A percentile compares a stretch with the other conserved stretches of the same genome.
These are phyloP conservation scores for Mastigamoeba balamuthi DNA, from an alignment of 78 protist genomes.

Conservation along the genomic window DNA sequence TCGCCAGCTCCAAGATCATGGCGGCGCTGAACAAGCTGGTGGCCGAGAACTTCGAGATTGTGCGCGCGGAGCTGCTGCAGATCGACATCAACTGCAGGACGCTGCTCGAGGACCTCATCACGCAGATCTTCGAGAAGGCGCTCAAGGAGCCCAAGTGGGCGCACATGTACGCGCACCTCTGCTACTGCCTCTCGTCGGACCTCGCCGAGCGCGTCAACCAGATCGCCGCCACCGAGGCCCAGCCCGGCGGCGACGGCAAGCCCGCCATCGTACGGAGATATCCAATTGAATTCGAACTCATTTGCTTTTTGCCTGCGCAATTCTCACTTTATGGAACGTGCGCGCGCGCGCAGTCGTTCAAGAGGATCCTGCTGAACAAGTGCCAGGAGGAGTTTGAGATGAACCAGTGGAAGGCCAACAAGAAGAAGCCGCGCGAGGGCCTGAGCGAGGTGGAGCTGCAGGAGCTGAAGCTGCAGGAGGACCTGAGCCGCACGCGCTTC, in stretches of 20 bases:
- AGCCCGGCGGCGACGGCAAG: too few relatives aligned
- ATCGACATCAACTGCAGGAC: background rate
- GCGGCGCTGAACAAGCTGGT: background rate
- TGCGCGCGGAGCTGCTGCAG: background rate
- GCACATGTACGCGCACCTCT: conserved; percentile 8
- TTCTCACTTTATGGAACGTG: too few relatives aligned
- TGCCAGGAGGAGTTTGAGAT: conserved; percentile 1
- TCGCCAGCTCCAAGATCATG: background rate
- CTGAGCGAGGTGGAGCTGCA: background rate
- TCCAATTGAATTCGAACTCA: too few relatives aligned
- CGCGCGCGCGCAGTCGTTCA: background rate
- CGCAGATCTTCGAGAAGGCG: conserved; percentile 2
- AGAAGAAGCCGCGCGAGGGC: conserved; percentile 2
- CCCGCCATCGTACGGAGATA: too few relatives aligned
- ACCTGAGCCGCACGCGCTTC: background rate
- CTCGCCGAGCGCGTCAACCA: too few relatives aligned
- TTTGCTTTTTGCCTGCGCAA: too few relatives aligned
- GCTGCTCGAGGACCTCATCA: background rate
- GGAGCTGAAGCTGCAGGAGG: background rate
- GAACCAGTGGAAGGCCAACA: background rate
- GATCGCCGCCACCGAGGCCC: too few relatives aligned
- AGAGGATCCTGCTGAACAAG: conserved; percentile 2
- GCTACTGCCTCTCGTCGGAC: background rate
- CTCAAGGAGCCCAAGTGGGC: conserved; percentile 1
- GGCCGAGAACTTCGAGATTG: background rate